Evolutionary conservation across 164 flowering plant genomes (phyloP), one percentile per base, ranked within the genome.

Genomic region (Hamamelis virginiana): DNA sequence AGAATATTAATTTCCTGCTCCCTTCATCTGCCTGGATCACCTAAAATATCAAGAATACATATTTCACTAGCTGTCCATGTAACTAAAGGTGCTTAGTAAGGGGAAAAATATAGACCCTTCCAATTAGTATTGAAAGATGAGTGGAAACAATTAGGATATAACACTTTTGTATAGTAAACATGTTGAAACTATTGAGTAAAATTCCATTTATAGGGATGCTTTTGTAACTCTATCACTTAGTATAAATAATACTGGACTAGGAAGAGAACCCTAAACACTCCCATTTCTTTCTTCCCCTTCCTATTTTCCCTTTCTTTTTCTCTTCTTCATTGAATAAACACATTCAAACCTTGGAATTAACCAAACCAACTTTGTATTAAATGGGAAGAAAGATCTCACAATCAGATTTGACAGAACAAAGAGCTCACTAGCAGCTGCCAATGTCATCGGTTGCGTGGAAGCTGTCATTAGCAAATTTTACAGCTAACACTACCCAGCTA

Each of bases 11-110:
- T 62, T 73, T 86, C 67, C 75, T 83, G 26, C 71, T 83, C 61
- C 77, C 87, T 75, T 89, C 97, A 60, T 76, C 80, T 21, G 79
- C 97, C 78, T 82, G 73, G 60, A 86, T 83, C 18, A 89, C 90
- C 98, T 94, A 80, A 13, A 61, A 65, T 22, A 61, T 21, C 25
- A 50, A 75, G 33, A 33, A 67, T 25, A 53, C 10, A 23, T 12
- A 58, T 9, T 11, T 43, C 21, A 48, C 25, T 15, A 38, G n/a
- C 47, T n/a, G 3, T 59, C 46, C 44, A 33, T 18, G 25, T 56
- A 59, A 45, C 13, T 61, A n/a, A 61, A 6, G 43, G 47, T 27
- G n/a, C 25, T 43, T 58, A 27, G 47, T 58, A 9, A 2, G 41
- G 41, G 41, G 41, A 33, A 55, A 9, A 53, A 62, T 8, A 45